Evolutionary conservation across 2,329 filamentous ascomycete genomes (phyloP), one percentile per base, ranked within the genome.

Genomic region (Penicillium sp.): DNA sequence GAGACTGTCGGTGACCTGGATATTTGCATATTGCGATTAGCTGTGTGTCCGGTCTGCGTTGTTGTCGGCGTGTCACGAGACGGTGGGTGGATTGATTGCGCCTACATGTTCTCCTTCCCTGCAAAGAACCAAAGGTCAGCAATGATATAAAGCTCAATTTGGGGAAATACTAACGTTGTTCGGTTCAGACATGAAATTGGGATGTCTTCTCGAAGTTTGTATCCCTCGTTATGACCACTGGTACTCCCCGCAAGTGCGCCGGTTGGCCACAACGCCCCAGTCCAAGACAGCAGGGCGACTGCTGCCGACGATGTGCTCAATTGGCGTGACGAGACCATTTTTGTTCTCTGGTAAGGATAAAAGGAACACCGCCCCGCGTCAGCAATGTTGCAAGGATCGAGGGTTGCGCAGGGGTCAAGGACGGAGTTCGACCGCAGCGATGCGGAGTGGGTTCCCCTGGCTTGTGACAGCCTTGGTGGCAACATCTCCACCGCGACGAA

Each of bases 161-260:
- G n/a, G 33, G 16, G 39, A 4, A 6, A n/a, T 16, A 76, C 83
- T 72, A 61, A 88, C 85, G 83, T 80, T 69, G 82, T 87, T 52
- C 86, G 78, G 63, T 87, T 86, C 76, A 89, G 80, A 73, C 86
- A 89, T 63, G 84, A 84, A 16, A 89, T 83, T 31, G 78, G 77
- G 53, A 89, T 85, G 10, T 80, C 69, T 12, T 85, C 83, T 59
- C 83, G 83, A 63, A 84, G 62, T 38, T 54, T 64, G 57, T 75
- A 75, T 39, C 68, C 70, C 37, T 54, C 55, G 40, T 35, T 40
- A 46, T 49, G 61, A 47, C 43, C 55, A 47, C 48, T 50, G 33
- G 39, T 45, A 25, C 45, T 60, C 47, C 57, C 61, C 54, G 60
- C 65, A 53, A 60, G 56, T 16, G 58, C 57, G 18, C 52, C 55